Evolutionary conservation across 2,329 filamentous ascomycete species (phyloP).

Genomic region (Tolypocladium endophyticum): DNA sequence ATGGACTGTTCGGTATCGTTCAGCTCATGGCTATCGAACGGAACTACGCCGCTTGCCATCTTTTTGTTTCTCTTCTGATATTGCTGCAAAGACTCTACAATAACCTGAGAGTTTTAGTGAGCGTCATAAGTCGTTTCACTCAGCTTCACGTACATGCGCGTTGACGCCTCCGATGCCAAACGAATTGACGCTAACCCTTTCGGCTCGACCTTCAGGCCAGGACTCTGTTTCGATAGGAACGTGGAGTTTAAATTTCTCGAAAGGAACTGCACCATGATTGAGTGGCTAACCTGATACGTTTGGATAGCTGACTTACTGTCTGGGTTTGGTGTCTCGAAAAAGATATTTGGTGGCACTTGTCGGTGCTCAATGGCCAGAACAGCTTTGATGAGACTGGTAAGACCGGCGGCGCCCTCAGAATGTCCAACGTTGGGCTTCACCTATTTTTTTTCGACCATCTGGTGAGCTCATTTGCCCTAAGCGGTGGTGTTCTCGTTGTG

Average conservation of each 20-base stretch:
- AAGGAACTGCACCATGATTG: neutral
- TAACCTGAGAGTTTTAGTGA: neutral
- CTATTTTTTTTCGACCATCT: neutral
- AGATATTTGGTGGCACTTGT: constrained; percentile 12
- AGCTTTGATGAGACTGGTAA: constrained; percentile 15
- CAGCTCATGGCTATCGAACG: neutral
- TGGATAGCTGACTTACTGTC: constrained; percentile 5
- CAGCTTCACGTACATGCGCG: constrained; percentile 22
- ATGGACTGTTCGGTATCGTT: neutral
- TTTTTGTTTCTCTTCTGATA: neutral
- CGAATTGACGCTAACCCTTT: constrained; percentile 33
- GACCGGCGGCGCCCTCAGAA: constrained; percentile 14
- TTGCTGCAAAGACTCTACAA: neutral
- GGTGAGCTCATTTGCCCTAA: neutral
- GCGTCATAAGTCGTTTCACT: neutral
- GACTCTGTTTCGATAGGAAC: constrained; percentile 19
- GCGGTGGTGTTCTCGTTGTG: no score
- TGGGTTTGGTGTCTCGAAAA: constrained; percentile 10
- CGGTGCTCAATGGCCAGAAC: constrained; percentile 14
- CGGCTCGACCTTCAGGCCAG: constrained; percentile 24
- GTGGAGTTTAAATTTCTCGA: neutral
- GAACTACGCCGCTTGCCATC: neutral
- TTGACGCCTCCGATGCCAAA: constrained; percentile 35
- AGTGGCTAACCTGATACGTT: neutral
- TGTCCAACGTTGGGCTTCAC: constrained; percentile 21